Base-by-base conservation (phyloP, 1,284 basidiomycete species). In the Uromyces viciae-fabae region DNA sequence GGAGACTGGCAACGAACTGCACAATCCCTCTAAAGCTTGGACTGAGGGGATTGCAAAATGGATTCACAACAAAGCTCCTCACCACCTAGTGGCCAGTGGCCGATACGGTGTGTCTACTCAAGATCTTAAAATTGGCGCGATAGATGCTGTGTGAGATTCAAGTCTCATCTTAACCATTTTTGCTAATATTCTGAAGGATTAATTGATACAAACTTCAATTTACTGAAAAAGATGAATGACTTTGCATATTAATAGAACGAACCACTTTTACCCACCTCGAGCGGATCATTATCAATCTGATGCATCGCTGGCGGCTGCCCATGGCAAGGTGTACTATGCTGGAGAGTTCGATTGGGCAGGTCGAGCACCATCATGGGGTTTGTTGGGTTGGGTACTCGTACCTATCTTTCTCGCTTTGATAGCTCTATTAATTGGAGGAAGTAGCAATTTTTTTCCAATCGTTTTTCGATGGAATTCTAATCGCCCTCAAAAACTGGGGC, bases 1-100 rank as follows among this genome's bases (percentile, higher is more conserved):
- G 83, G 87, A 87, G 68, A 85, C 86, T 0, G 87, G 87, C 7
- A 87, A 87, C 81, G 86, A 87, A 68, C 84, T 87, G 15, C 83
- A 85, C 9, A 84, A 79, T 8, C 83, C 87, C 0, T 84, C 85
- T 0, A 82, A 83, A 22, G 83, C 82, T 19, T 87, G 87, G 86
- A 86, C 86, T 31, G 83, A 83, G 22, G 83, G 85, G 14, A 85
- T 87, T 71, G 83, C 84, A 4, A 73, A 82, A 56, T 83, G 85
- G 28, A 76, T 87, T 17, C 87, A 87, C 56, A 82, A 75, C 15
- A 83, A 86, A 38, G 86, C 86, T 8, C 86, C 86, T 0, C 81
- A 84, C 1, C 86, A 86, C 56, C 83, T 87, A 8, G 84, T 86
- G 25, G 69, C 83, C 82, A 79, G 58, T 79, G 76, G 76, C 4